Evolutionary conservation across 164 flowering plant species (phyloP).

Genomic region (Magnolia officinalis): DNA sequence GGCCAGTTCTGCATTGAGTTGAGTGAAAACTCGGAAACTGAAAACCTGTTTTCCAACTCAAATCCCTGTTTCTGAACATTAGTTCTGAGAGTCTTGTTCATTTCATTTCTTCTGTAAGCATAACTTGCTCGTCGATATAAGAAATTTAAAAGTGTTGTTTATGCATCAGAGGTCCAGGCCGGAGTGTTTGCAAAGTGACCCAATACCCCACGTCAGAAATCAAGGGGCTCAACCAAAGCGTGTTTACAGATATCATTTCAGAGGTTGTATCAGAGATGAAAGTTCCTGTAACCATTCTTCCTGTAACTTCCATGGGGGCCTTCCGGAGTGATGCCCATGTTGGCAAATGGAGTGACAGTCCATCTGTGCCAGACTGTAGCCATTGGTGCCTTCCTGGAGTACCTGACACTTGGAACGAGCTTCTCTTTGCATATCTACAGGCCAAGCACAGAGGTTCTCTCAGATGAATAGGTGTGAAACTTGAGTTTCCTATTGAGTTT

Average conservation of each 20-base stretch:
- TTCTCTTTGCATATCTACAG: constrained; percentile 43
- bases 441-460: constrained; percentile 9
- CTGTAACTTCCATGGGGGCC: constrained; percentile 65
- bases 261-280: constrained; percentile 47
- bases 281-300: constrained; percentile 54
- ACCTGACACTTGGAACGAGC: constrained; percentile 89
- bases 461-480: constrained; percentile 3
- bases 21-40: too few species aligned
- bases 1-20: too few species aligned
- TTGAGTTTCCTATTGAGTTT: too few species aligned
- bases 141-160: not conserved
- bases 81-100: too few species aligned
- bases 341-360: constrained; percentile 71
- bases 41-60: too few species aligned
- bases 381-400: constrained; percentile 98
- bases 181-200: constrained; percentile 50
- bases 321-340: constrained; percentile 80
- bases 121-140: not conserved
- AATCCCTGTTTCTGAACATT: too few species aligned
- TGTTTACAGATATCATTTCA: constrained; percentile 40
- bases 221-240: constrained; percentile 39
- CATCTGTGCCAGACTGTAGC: constrained; percentile 73
- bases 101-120: too few species aligned
- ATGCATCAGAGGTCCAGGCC: constrained; percentile 34
- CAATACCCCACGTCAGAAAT: constrained; percentile 35